Evolutionary conservation across 176 grass and related monocot genomes (phyloP), one percentile per base, ranked within the genome.

Genomic region (Zoysia japonica): DNA sequence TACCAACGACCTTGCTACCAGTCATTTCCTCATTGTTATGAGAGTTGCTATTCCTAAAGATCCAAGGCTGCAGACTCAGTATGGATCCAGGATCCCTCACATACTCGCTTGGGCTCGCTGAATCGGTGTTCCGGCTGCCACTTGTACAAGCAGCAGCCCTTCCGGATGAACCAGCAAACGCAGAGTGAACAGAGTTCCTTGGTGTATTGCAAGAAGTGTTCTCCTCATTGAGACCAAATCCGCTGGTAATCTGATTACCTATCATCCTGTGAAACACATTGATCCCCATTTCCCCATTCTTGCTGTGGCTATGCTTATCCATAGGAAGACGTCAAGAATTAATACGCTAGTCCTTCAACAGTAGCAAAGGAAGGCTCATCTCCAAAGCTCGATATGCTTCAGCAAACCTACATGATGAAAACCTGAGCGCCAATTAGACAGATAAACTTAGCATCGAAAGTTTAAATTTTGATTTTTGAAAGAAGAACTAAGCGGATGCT

Each of bases 41-140:
- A 19, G 52, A 50, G 47, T 63, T 76, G 9, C 78, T 87, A 75
- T 78, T 93, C 86, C 55, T 93, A 67, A 98, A 98, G 77, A 98
- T 89, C 96, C 96, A 98, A 41, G 96, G 92, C 61, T 98, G 96
- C 70, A 98, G 84, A 76, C 96, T 98, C 78, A 98, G 86, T 87
- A 98, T 85, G 47, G 92, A 91, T 47, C 86, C 79, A 39, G 83
- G 84, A 75, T 98, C 80, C 74, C 81, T 81, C n/a, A 98, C 65
- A 75, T 89, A 94, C 71, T 92, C 88, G 0, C 53, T 76, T 46
- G 87, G 84, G 78, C 74, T 83, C 65, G 84, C 77, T 1, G 51
- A 73, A 52, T 63, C 52, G 66, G 57, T 55, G 61, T 50, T 44
- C 5, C 9, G 57, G 59, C 65, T 86, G 35, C 76, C 64, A 47